These are phyloP conservation scores for Clavispora asparagi DNA, from an alignment of 805 yeast genomes.

Conservation along the genomic window DNA sequence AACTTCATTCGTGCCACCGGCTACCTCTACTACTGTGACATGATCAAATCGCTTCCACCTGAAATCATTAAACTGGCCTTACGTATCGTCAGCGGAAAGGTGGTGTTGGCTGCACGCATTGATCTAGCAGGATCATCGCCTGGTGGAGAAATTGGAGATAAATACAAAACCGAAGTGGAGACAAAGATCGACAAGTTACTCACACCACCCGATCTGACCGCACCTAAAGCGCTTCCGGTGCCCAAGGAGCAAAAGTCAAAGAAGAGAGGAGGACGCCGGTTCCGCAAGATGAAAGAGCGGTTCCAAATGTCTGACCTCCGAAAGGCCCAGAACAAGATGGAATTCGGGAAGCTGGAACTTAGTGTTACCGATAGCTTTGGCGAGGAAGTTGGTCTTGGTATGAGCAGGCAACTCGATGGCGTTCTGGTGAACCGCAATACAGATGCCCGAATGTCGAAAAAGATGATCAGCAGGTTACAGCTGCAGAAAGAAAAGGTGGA, in stretches of 20 bases:
- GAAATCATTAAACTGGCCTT: slow-evolving; percentile 63
- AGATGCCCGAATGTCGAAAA: slow-evolving; percentile 56
- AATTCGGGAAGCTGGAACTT: slow-evolving; percentile 71
- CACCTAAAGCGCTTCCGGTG: slow-evolving; percentile 59
- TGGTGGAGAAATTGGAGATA: slow-evolving; percentile 52
- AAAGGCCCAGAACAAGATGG: slow-evolving; percentile 79
- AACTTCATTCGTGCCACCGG: slow-evolving; percentile 61
- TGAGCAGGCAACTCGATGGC: slow-evolving; percentile 42
- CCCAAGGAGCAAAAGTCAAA: slow-evolving; percentile 76
- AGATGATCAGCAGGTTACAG: slow-evolving; percentile 47
- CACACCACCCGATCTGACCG: slow-evolving; percentile 67
- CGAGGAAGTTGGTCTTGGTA: slow-evolving; percentile 79
- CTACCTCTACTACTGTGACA: slow-evolving; percentile 53
- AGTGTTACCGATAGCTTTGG: slow-evolving; percentile 61
- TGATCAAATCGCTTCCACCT: slow-evolving; percentile 55
- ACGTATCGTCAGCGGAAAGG: slow-evolving; percentile 74
- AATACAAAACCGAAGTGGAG: slow-evolving; percentile 56
- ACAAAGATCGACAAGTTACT: slow-evolving; percentile 64
- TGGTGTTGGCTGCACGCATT: slow-evolving; percentile 76
- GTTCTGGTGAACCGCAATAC: slow-evolving; percentile 41
- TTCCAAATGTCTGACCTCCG: slow-evolving; percentile 76
- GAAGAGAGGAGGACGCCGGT: slow-evolving; percentile 79
- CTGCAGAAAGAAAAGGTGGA: slow-evolving; percentile 11
- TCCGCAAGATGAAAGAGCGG: slow-evolving; percentile 76
- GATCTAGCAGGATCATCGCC: slow-evolving; percentile 47